phyloP scores from a whole-genome alignment of 1,284 basidiomycete species.

The Anthracocystis panici-leucophaei region DNA sequence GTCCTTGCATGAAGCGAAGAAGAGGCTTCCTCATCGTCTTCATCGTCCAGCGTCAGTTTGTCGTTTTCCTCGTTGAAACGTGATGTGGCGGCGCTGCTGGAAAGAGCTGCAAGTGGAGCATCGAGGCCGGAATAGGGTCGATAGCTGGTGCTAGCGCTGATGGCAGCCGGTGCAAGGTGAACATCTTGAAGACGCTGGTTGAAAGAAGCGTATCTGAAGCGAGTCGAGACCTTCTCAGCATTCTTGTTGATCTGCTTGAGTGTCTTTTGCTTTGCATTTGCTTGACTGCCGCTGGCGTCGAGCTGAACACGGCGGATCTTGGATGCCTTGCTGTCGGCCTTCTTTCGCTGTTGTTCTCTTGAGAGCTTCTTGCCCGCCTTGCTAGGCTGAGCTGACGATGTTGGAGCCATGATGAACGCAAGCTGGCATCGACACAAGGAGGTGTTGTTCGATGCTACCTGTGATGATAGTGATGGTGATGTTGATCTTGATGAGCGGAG shows the following conservation, averaged over 20 bases:
- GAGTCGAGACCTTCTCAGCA: slow-evolving; percentile 43
- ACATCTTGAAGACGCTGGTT: slow-evolving; percentile 66
- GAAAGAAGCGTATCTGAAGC: slow-evolving; percentile 67
- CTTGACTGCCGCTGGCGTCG: slow-evolving; percentile 44
- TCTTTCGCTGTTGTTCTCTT: slow-evolving; percentile 44
- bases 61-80: slow-evolving; percentile 17
- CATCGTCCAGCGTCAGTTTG: slow-evolving; percentile 9
- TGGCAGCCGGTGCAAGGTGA: slow-evolving; percentile 57
- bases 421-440: slow-evolving; percentile 4
- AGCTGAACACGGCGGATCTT: slow-evolving; percentile 46
- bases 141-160: slow-evolving; percentile 48
- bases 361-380: slow-evolving; percentile 48
- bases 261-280: slow-evolving; percentile 46
- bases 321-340: slow-evolving; percentile 46
- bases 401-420: slow-evolving; percentile 21
- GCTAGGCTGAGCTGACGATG: slow-evolving; percentile 27
- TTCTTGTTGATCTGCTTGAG: slow-evolving; percentile 55
- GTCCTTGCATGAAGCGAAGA: slow-evolving; percentile 54
- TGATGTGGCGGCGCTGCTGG: slow-evolving; percentile 8
- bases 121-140: slow-evolving; percentile 60
- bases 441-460: not conserved
- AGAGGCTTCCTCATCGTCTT: slow-evolving; percentile 39
- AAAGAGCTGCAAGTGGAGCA: slow-evolving; percentile 31
- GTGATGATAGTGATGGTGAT: slow-evolving; percentile 1
- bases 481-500: not conserved